Conservation (phyloP, 2,329 filamentous ascomycete genomes). For the Penicillium sp. region DNA sequence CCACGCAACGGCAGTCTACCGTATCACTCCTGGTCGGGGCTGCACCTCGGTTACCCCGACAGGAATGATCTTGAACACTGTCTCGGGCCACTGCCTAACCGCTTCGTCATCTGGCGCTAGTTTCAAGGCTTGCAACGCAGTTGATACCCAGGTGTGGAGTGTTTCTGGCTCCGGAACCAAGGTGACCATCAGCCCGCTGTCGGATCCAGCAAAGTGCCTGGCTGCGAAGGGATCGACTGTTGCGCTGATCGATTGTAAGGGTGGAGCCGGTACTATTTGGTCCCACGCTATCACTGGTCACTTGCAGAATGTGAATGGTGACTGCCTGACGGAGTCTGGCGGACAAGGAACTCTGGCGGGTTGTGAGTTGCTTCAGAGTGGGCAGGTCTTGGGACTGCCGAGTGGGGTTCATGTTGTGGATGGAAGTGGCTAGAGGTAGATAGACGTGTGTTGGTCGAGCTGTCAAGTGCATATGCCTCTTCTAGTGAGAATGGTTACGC, state of each 20-base stretch:
- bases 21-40: slow-evolving; percentile 45
- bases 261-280: slow-evolving; percentile 47
- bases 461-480: neutral
- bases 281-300: slow-evolving; percentile 54
- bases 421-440: neutral
- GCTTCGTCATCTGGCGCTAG: slow-evolving; percentile 36
- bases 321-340: slow-evolving; percentile 50
- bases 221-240: slow-evolving; percentile 29
- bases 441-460: neutral
- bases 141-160: slow-evolving; percentile 53
- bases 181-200: slow-evolving; percentile 48
- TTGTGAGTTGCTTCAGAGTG: slow-evolving; percentile 50
- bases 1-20: slow-evolving; percentile 53
- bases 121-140: slow-evolving; percentile 48
- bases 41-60: slow-evolving; percentile 47
- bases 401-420: slow-evolving; percentile 42
- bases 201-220: slow-evolving; percentile 43
- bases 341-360: slow-evolving; percentile 29
- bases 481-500: too few relatives aligned
- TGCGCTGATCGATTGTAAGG: slow-evolving; percentile 25
- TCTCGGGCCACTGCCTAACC: slow-evolving; percentile 53
- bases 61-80: slow-evolving; percentile 59
- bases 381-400: slow-evolving; percentile 56
- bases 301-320: slow-evolving; percentile 43
- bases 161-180: slow-evolving; percentile 37